Conservation (phyloP, 208 protist species). For the Lotmaria passim region DNA sequence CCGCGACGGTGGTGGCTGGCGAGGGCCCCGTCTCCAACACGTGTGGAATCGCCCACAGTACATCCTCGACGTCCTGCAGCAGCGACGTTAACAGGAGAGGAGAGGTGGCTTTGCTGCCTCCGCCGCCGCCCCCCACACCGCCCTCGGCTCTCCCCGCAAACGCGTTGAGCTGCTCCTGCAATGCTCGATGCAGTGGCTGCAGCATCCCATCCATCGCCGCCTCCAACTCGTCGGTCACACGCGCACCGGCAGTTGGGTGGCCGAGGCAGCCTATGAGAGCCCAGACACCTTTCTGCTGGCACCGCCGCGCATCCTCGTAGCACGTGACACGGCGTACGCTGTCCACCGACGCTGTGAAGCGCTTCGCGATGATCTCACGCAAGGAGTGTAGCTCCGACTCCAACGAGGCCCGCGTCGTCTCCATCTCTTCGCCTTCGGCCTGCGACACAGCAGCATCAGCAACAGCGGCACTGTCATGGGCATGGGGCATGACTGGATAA, state of each 20-base stretch:
- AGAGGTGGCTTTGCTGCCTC: constrained; percentile 8
- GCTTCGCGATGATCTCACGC: constrained; percentile 47
- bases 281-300: constrained; percentile 18
- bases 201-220: constrained; percentile 46
- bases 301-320: constrained; percentile 28
- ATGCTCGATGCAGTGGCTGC: constrained; percentile 35
- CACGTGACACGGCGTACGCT: constrained; percentile 18
- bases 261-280: constrained; percentile 18
- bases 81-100: constrained; percentile 26
- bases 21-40: neutral
- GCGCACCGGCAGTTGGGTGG: constrained; percentile 7
- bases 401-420: constrained; percentile 36
- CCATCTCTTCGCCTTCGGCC: constrained; percentile 19
- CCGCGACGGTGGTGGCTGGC: neutral
- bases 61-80: constrained; percentile 35
- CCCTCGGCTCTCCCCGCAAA: constrained; percentile 5
- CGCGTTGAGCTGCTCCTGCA: constrained; percentile 35
- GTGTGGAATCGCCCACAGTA: constrained; percentile 34
- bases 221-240: constrained; percentile 26
- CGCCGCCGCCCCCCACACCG: neutral
- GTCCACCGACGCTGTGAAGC: constrained; percentile 37
- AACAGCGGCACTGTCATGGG: neutral
- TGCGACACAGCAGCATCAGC: neutral
- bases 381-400: constrained; percentile 55
- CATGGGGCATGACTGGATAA: constrained; percentile 20